Base-by-base conservation (phyloP, 2,329 filamentous ascomycete species). In the Fusarium sterilihyphosum region DNA sequence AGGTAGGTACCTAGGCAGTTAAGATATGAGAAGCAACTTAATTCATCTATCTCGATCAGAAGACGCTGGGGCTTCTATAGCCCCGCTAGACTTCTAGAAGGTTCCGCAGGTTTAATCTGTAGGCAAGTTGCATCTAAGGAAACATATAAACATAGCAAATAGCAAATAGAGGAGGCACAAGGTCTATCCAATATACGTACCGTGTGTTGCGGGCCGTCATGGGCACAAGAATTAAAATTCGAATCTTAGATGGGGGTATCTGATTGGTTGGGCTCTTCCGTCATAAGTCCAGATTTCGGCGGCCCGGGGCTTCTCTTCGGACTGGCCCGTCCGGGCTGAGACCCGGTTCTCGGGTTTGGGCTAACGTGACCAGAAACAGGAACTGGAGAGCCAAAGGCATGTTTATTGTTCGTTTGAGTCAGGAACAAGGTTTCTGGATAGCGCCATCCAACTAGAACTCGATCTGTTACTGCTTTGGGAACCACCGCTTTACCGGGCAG, bases 281-380 rank as follows among this genome's bases (percentile, higher is more conserved):
- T n/a, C 67, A 54, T 60, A 58, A 65, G 54, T 18, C 63, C 46
- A 61, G 40, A 50, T 62, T 40, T 62, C 60, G 46, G 56, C 40
- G 47, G 26, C 40, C 46, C 60, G 37, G 49, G 47, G 24, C 61
- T 43, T 57, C 26, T 35, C 26, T 63, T 71, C 60, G 64, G 67
- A 61, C 61, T 67, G 70, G 61, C 70, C 71, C 73, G 73, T 43
- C 54, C 59, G 58, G 63, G 70, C 47, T 62, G 53, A 61, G 56
- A 65, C 65, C 67, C 56, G 53, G 66, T 56, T 53, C 59, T 53
- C 41, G 52, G 62, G 47, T 47, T 29, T 41, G 40, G 47, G 47
- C 22, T 54, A 75, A 67, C 61, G 60, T 50, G 47, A 61, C 49
- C 29, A 58, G 33, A 40, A n/a, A 52, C 29, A 17, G n/a, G 38